A percentile compares a stretch with the other conserved stretches of the same genome.
Conservation (phyloP, 2,329 filamentous ascomycete species). For the Curvularia lunata region DNA sequence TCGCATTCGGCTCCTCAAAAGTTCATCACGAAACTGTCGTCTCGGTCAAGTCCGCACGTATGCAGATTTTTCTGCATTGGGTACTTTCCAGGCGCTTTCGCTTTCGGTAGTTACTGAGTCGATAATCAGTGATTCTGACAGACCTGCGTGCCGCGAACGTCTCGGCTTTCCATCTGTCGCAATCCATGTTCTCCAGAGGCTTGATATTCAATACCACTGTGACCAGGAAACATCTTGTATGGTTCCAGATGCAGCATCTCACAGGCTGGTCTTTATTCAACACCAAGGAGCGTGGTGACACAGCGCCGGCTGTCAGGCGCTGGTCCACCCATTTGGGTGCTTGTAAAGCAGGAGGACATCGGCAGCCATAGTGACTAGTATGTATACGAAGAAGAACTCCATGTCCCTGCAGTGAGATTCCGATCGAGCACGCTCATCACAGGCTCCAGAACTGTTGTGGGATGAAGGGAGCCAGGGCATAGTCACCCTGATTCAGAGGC, state of each 20-base stretch:
- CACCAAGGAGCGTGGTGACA: conserved; percentile 7
- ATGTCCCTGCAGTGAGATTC: conserved; percentile 4
- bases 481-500: neutral
- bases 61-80: conserved; percentile 8
- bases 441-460: conserved; percentile 1
- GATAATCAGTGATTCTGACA: neutral
- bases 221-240: neutral
- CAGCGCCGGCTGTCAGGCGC: conserved; percentile 9
- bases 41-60: conserved; percentile 1
- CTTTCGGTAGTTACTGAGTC: neutral
- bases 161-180: conserved; percentile 3
- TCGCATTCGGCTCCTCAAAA: conserved; percentile 13
- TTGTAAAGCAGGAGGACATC: conserved; percentile 8
- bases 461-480: conserved; percentile 16
- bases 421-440: neutral
- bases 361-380: conserved; percentile 15
- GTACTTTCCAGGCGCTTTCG: neutral
- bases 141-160: conserved; percentile 6
- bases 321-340: conserved; percentile 2
- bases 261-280: conserved; percentile 2
- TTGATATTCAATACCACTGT: conserved; percentile 5
- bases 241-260: neutral
- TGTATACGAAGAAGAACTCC: conserved; percentile 3
- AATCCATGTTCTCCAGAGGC: neutral
- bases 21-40: conserved; percentile 1